Evolutionary conservation across 2,329 filamentous ascomycete genomes (phyloP).

Genomic region (Catunica adiposa): DNA sequence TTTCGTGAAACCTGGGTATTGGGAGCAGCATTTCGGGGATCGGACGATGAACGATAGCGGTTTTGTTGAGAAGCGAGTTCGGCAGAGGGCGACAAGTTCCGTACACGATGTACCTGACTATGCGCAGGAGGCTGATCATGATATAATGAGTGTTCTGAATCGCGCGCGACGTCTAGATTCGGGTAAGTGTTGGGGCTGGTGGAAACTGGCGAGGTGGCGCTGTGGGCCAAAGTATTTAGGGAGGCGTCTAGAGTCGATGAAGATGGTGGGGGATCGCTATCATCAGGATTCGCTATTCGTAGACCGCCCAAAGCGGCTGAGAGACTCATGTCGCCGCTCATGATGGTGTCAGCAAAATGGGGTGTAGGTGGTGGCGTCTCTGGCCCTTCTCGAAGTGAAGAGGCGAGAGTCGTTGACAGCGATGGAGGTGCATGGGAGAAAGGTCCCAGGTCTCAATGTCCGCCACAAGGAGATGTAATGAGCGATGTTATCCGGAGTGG

Average conservation of each 20-base stretch:
- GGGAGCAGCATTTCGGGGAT: constrained; percentile 6
- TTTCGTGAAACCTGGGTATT: constrained; percentile 10
- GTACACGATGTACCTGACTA: constrained; percentile 13
- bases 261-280: constrained; percentile 30
- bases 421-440: constrained; percentile 12
- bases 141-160: constrained; percentile 11
- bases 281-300: constrained; percentile 91
- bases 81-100: constrained; percentile 11
- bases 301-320: constrained; percentile 84
- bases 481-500: no score
- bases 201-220: not conserved
- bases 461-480: no score
- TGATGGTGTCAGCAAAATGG: constrained; percentile 23
- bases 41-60: constrained; percentile 14
- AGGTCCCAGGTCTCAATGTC: not conserved
- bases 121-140: constrained; percentile 10
- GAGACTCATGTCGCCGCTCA: constrained; percentile 86
- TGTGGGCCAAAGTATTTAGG: not conserved
- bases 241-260: constrained; percentile 3
- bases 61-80: constrained; percentile 8
- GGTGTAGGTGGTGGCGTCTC: constrained; percentile 9
- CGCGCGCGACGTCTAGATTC: not conserved
- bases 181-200: constrained; percentile 16
- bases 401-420: constrained; percentile 8
- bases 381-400: constrained; percentile 11